phyloP scores from a whole-genome alignment of 352 stramenopile genomes.

The Thraustochytrium sp. region DNA sequence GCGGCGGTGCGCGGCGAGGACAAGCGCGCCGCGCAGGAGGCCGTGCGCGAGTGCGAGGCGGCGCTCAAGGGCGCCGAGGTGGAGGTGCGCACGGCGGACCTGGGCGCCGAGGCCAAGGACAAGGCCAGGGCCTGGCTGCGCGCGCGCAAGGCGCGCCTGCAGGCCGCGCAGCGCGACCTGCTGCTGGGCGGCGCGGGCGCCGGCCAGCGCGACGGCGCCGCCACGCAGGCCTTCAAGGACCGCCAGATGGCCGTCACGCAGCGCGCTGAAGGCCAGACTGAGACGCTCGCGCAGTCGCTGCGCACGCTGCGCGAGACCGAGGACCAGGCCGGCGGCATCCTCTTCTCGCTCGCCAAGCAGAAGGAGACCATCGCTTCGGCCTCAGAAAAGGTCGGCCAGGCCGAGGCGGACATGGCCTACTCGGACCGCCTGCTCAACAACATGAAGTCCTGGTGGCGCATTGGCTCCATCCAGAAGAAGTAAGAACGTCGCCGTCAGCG shows the following conservation, averaged over 20 bases:
- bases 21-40: not conserved
- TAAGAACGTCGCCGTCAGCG: not conserved
- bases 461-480: constrained; percentile 26
- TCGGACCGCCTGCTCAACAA: constrained; percentile 8
- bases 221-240: not conserved
- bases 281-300: not conserved
- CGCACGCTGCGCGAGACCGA: not conserved
- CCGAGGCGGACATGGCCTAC: constrained; percentile 2
- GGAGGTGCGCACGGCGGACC: not conserved
- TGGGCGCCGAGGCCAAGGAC: not conserved
- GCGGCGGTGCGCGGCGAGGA: not conserved
- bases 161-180: not conserved
- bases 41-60: not conserved
- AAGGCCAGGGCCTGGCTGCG: not conserved
- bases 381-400: not conserved
- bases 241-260: not conserved
- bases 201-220: not conserved
- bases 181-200: not conserved
- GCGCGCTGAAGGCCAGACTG: not conserved
- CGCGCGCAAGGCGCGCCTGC: not conserved
- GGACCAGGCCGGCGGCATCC: not conserved
- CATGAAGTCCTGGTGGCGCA: constrained; percentile 33
- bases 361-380: not conserved
- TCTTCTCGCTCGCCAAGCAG: constrained; percentile 1
- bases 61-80: not conserved